phyloP scores from a whole-genome alignment of 73 alveolate genomes.

The Durusdinium trenchii region DNA sequence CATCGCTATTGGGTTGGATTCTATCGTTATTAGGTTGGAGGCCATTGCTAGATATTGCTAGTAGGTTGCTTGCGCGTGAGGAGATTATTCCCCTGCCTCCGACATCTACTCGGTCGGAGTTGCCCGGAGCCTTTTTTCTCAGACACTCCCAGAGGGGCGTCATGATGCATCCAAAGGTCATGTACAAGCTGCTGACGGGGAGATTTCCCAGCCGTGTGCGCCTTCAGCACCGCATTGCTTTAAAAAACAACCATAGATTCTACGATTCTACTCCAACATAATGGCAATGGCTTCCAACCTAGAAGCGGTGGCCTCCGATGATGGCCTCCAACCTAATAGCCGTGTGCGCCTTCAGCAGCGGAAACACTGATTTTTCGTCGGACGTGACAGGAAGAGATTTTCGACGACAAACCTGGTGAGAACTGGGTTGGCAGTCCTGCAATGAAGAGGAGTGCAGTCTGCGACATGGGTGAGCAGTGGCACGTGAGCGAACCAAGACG shows the following conservation, averaged over 20 bases:
- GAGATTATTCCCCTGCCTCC: constrained; percentile 77
- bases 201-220: constrained; percentile 87
- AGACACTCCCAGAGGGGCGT: not conserved
- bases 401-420: constrained; percentile 92
- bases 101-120: constrained; percentile 86
- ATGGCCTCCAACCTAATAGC: too few species aligned
- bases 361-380: too few species aligned
- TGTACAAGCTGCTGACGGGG: constrained; percentile 88
- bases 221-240: too few species aligned
- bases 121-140: not conserved
- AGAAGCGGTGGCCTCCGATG: too few species aligned
- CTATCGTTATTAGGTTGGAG: too few species aligned
- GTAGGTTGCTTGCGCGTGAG: not conserved
- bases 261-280: too few species aligned
- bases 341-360: too few species aligned
- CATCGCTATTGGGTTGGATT: too few species aligned
- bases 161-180: constrained; percentile 8
- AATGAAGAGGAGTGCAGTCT: constrained; percentile 37
- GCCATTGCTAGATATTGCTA: too few species aligned
- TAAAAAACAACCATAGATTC: too few species aligned
- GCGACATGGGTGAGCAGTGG: not conserved
- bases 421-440: constrained; percentile 94
- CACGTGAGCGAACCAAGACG: not conserved
- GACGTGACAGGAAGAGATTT: constrained; percentile 73
- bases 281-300: too few species aligned